Conservation (phyloP, 768 basidiomycete species). For the Mycena maculata region DNA sequence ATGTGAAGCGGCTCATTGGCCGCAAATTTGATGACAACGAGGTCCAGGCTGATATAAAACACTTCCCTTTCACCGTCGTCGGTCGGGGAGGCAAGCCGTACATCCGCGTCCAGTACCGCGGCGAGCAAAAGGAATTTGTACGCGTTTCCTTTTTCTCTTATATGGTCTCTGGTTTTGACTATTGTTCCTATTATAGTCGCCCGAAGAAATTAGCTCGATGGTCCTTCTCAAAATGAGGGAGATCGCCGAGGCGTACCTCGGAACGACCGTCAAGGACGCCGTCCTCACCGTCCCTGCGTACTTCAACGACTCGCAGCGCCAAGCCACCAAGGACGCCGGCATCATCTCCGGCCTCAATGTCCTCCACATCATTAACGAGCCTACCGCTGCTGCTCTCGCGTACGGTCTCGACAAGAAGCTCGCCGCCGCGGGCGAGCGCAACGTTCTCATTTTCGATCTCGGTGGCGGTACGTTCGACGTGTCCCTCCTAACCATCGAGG, state of each 20-base stretch:
- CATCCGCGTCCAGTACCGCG: too few relatives aligned
- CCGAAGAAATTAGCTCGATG: not conserved
- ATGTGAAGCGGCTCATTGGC: not conserved
- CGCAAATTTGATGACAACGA: not conserved
- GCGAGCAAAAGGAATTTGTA: too few relatives aligned
- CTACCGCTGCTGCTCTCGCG: constrained; percentile 84
- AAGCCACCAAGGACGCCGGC: constrained; percentile 49
- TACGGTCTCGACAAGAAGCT: constrained; percentile 69
- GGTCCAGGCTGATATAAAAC: not conserved
- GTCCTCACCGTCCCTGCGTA: not conserved
- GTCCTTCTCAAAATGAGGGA: not conserved
- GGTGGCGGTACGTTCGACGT: constrained; percentile 63
- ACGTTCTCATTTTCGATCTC: constrained; percentile 17
- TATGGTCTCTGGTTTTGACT: not conserved
- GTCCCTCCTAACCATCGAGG: constrained; percentile 73
- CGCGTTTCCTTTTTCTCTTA: not conserved
- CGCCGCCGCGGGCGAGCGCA: not conserved
- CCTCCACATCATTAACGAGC: constrained; percentile 86
- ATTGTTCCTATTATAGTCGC: not conserved
- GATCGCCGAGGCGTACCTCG: constrained; percentile 3
- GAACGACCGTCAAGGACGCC: not conserved
- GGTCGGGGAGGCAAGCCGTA: too few relatives aligned
- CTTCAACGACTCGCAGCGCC: constrained; percentile 1
- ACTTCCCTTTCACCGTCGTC: too few relatives aligned
- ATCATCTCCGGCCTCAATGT: constrained; percentile 58